Conservation (phyloP, 1,284 basidiomycete species). For the Sanghuangporus sanghuang region DNA sequence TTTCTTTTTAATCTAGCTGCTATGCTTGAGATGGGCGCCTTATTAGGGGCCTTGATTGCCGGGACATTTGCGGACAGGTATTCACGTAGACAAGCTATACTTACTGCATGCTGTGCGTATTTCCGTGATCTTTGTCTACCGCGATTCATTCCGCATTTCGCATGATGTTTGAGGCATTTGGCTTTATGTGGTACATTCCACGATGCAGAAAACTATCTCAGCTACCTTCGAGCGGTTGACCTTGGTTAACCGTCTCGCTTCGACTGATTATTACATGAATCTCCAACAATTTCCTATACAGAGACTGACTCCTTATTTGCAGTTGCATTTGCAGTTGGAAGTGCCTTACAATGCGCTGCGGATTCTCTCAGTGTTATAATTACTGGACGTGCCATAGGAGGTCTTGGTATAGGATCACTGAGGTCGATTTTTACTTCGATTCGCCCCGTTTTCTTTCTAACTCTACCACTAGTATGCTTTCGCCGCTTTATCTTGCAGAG, state of each 20-base stretch:
- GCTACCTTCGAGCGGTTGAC: slow-evolving; percentile 49
- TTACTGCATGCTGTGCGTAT: slow-evolving; percentile 53
- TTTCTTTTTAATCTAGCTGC: slow-evolving; percentile 45
- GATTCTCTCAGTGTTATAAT: slow-evolving; percentile 51
- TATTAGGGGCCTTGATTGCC: slow-evolving; percentile 62
- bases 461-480: slow-evolving; percentile 52
- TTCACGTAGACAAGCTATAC: slow-evolving; percentile 63
- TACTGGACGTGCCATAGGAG: slow-evolving; percentile 66
- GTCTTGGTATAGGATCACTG: slow-evolving; percentile 74
- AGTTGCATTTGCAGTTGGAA: slow-evolving; percentile 72
- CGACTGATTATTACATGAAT: slow-evolving; percentile 1
- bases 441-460: background rate
- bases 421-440: slow-evolving; percentile 38
- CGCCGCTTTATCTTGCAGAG: slow-evolving; percentile 79
- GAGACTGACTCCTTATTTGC: background rate
- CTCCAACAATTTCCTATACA: background rate
- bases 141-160: background rate
- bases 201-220: slow-evolving; percentile 57
- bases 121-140: background rate
- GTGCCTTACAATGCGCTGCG: slow-evolving; percentile 61
- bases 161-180: slow-evolving; percentile 53
- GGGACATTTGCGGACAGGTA: slow-evolving; percentile 64
- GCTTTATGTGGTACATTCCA: slow-evolving; percentile 66
- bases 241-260: slow-evolving; percentile 31
- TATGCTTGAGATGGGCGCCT: slow-evolving; percentile 69